Evolutionary conservation across 78 protist genomes (phyloP).

Genomic region (Dictyostelium intermedium): DNA sequence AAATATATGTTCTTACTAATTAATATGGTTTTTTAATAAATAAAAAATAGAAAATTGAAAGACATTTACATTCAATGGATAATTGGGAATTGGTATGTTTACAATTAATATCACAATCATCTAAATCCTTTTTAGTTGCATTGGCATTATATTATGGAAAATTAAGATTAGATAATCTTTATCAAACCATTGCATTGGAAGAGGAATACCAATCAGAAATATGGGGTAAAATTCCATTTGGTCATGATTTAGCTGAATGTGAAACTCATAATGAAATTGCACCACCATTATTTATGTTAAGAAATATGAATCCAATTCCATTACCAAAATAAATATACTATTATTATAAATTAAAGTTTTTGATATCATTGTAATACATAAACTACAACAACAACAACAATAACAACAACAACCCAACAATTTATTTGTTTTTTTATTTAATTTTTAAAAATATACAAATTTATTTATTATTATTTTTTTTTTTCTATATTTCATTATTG

Average conservation of each 20-base stretch:
- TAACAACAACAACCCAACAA: too few species aligned
- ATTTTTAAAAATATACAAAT: not conserved
- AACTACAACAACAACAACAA: too few species aligned
- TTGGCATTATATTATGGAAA: constrained; percentile 18
- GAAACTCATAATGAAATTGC: constrained; percentile 71
- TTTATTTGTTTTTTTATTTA: not conserved
- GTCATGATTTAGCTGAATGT: constrained; percentile 74
- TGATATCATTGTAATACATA: too few species aligned
- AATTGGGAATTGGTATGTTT: constrained; percentile 57
- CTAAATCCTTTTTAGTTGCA: constrained; percentile 39
- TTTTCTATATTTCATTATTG: not conserved
- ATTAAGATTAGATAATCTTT: constrained; percentile 40
- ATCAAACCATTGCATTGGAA: constrained; percentile 46
- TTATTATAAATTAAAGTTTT: not conserved
- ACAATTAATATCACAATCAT: constrained; percentile 32
- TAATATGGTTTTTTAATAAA: not conserved
- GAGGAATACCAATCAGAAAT: constrained; percentile 58
- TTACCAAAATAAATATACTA: constrained; percentile 7
- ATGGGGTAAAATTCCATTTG: constrained; percentile 78
- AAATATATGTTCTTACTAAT: not conserved
- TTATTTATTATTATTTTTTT: not conserved
- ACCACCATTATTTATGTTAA: constrained; percentile 47
- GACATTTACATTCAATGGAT: constrained; percentile 43
- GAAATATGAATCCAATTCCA: constrained; percentile 48
- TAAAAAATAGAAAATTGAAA: not conserved